Percentiles rank a stretch among this genome's conserved stretches.
Conservation (phyloP, 441 rosid genomes). For the Metrosideros polymorpha region DNA sequence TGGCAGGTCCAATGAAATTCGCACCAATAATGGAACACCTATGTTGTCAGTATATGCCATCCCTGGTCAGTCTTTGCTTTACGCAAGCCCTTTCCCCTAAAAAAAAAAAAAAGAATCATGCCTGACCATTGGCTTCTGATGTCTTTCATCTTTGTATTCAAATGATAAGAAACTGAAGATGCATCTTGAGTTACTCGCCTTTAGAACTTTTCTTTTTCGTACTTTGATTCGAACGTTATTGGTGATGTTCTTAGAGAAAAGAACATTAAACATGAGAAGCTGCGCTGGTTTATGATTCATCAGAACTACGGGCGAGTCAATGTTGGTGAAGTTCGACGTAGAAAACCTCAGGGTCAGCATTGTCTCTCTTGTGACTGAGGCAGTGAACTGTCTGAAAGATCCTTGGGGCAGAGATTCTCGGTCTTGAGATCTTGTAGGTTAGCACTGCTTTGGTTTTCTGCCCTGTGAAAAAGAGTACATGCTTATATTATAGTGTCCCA, state of each 20-base stretch:
- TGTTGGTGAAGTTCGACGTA: not conserved
- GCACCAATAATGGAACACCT: not conserved
- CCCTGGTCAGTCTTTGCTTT: not conserved
- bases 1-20: not conserved
- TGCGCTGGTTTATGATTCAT: not conserved
- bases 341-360: not conserved
- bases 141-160: not conserved
- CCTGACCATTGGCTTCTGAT: not conserved
- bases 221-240: not conserved
- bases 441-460: not conserved
- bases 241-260: not conserved
- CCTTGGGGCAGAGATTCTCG: too few relatives aligned
- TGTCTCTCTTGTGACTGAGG: not conserved
- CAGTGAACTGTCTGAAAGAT: too few relatives aligned
- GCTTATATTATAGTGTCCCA: not conserved
- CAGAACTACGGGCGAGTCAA: not conserved
- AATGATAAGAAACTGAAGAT: not conserved
- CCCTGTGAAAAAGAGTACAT: too few relatives aligned
- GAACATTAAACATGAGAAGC: not conserved
- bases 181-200: not conserved
- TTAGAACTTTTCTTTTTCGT: not conserved
- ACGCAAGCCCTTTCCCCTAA: not conserved
- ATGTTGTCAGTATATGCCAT: not conserved
- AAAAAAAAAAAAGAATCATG: not conserved
- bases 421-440: not conserved